phyloP scores from a whole-genome alignment of 257 asterid species.

The Capsicum chinense region DNA sequence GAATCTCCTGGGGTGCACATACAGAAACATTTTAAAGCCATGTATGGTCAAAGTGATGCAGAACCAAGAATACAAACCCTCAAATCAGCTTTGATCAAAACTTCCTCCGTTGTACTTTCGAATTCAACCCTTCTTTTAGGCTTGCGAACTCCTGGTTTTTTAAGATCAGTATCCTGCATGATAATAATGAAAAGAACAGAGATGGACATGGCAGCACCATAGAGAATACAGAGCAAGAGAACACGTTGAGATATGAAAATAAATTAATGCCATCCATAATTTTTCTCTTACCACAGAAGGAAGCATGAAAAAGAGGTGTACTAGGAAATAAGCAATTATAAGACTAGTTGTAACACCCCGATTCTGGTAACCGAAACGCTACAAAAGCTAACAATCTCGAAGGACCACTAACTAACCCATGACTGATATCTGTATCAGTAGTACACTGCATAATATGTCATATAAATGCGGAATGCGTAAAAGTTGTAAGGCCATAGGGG shows the following conservation, averaged over 20 bases:
- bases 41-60: conserved; percentile 11
- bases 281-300: background rate
- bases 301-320: background rate
- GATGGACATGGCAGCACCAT: conserved; percentile 31
- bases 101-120: conserved; percentile 83
- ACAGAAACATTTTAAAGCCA: background rate
- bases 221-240: conserved; percentile 2
- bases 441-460: too few species aligned
- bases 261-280: conserved; percentile 9
- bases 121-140: conserved; percentile 61
- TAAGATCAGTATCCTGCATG: conserved; percentile 83
- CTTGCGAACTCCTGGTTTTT: conserved; percentile 66
- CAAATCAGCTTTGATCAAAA: conserved; percentile 84
- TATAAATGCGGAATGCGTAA: too few species aligned
- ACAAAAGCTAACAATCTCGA: too few species aligned
- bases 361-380: too few species aligned
- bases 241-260: background rate
- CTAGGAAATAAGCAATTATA: background rate
- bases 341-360: background rate
- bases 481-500: too few species aligned
- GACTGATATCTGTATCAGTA: too few species aligned
- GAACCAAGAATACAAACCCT: conserved; percentile 60
- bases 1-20: background rate
- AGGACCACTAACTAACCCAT: too few species aligned
- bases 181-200: conserved; percentile 31